Evolutionary conservation across 2,329 filamentous ascomycete species (phyloP), one percentile per base, ranked within the genome.

Genomic region (Botrytis galanthina): DNA sequence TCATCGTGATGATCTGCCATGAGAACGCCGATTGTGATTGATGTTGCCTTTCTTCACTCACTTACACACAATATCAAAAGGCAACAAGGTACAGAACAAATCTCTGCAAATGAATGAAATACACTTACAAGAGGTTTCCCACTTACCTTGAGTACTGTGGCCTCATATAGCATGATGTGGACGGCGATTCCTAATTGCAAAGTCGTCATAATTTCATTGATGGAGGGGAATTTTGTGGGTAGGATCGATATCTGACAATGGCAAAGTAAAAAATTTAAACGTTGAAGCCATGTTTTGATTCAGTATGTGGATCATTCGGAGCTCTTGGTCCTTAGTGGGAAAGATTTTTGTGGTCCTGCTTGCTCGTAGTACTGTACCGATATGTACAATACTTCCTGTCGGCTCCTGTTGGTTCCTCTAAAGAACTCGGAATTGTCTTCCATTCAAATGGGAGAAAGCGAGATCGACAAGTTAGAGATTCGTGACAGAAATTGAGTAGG

Each of bases 1-100:
- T 46, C 54, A 20, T 51, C 32, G 4, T 20, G 48, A 39, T 67
- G 29, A 48, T 68, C 71, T 42, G 71, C 63, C 71, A 72, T 72
- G 39, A 35, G 35, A 32, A n/a, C 10, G 10, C 22, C 39, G 57
- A 26, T 68, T 60, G 14, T 22, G 22, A 29, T 37, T 69, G 39
- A 44, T n/a, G 42, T 22, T 61, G 35, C 18, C 35, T 66, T 46
- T 32, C 4, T 64, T 29, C 14, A 18, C 29, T 32, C 62, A 57
- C 51, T 57, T 7, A 57, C 51, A 16, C 51, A 57, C n/a, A 54
- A 57, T 26, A 42, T 42, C 35, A 29, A 57, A 68, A 48, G 46
- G 35, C 26, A 14, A 29, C 20, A 54, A 51, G 48, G 18, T 18
- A 22, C 20, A 10, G n/a, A 39, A 57, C 29, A 32, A 22, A 8